Base-by-base conservation (phyloP, 2,329 filamentous ascomycete species). In the Nothophaeocryptopus gaeumannii region DNA sequence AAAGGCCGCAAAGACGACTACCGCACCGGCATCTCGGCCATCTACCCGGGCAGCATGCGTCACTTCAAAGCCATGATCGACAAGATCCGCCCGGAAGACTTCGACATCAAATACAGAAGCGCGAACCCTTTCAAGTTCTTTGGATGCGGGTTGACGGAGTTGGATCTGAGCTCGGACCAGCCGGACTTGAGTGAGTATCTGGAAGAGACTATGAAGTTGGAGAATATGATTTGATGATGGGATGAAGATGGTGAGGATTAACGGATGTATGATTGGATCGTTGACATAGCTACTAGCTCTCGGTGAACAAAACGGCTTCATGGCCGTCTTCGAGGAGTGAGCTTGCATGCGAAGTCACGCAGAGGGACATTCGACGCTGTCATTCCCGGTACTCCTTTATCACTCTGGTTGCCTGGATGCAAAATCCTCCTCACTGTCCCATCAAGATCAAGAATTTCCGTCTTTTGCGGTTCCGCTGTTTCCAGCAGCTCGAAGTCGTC, bases 1-100 rank as follows among this genome's bases (percentile, higher is more conserved):
- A 69, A 71, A 26, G 20, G 20, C 30, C 69, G 70, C 33, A 67
- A 60, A 2, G 60, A 68, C 4, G 70, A 76, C 38, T 74, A 75
- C 1, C 46, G 37, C 5, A 44, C 20, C 20, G 20, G 20, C 20
- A 26, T 58, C 5, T 30, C 20, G 5, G 55, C 55, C 12, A 55
- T 58, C 44, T 58, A 58, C 35, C 39, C 45, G 3, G 55, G 52
- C 16, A 52, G 40, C 35, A 13, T 55, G 10, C 29, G 48, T 8
- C 52, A 55, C 32, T 55, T 41, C 31, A 44, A 49, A 14, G 30
- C 51, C 13, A 37, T 55, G 44, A 31, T 55, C 31, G 29, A 55
- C 20, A 42, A 38, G 10, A 51, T 49, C 5, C 26, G 52, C 12
- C 51, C 39, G 5, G 52, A 51, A 30, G 52, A 55, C 14, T 52